phyloP scores from a whole-genome alignment of 306 rosid species.

The Amphicarpaea edgeworthii region DNA sequence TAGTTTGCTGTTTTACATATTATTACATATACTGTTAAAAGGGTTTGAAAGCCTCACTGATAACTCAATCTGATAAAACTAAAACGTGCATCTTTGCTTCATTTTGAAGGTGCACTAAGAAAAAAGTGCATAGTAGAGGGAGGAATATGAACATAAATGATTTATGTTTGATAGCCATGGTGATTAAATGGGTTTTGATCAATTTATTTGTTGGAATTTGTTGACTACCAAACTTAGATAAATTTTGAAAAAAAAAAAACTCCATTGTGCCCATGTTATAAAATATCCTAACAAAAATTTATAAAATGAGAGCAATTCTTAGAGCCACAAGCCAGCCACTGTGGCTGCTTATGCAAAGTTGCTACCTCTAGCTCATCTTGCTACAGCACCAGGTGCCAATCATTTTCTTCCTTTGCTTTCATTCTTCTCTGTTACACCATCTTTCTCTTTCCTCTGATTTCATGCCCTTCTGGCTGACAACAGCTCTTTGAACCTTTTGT shows the following conservation, averaged over 20 bases:
- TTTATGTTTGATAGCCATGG: background rate
- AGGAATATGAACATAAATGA: background rate
- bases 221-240: background rate
- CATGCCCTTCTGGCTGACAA: too few relatives aligned
- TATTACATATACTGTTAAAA: too few relatives aligned
- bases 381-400: background rate
- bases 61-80: conserved; percentile 1
- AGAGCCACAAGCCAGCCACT: background rate
- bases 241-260: background rate
- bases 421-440: too few relatives aligned
- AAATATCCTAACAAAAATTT: background rate
- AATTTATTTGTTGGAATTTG: background rate
- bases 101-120: background rate
- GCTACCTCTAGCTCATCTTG: background rate
- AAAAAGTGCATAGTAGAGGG: background rate
- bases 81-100: background rate
- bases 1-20: background rate
- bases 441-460: background rate
- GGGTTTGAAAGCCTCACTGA: background rate
- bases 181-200: background rate
- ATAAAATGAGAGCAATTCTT: background rate
- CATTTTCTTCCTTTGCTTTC: too few relatives aligned
- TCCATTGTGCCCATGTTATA: background rate
- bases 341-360: background rate
- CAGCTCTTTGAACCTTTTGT: too few relatives aligned